A percentile compares a stretch with the other conserved stretches of the same genome.
Conservation (phyloP, 78 protist genomes). For the Dictyostelium intermedium region DNA sequence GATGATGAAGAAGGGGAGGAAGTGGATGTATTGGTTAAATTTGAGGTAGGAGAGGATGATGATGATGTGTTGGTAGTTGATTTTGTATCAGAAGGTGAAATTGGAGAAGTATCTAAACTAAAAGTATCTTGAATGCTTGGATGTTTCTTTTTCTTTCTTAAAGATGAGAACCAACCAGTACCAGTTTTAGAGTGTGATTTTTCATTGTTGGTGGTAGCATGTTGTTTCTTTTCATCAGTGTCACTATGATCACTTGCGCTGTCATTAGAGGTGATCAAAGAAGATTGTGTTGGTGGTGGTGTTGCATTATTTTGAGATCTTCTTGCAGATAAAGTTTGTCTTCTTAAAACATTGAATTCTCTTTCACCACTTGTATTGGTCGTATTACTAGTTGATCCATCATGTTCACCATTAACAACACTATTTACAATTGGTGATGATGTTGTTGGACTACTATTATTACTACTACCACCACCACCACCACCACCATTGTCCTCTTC, state of each 20-base stretch:
- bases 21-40: neutral
- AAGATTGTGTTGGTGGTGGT: neutral
- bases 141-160: conserved; percentile 59
- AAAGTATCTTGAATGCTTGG: conserved; percentile 43
- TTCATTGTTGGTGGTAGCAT: neutral
- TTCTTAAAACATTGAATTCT: conserved; percentile 35
- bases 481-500: neutral
- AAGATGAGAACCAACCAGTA: conserved; percentile 54
- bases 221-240: neutral
- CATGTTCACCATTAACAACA: neutral
- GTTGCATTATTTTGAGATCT: neutral
- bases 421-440: conserved; percentile 16
- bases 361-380: conserved; percentile 43
- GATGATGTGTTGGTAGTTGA: neutral
- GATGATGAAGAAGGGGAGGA: neutral
- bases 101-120: conserved; percentile 3
- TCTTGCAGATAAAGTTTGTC: conserved; percentile 29
- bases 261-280: neutral
- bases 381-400: neutral
- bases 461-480: neutral
- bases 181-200: neutral
- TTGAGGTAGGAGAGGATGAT: neutral
- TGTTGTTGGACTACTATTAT: neutral
- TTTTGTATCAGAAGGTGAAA: neutral
- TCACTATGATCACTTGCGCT: neutral